phyloP scores from a whole-genome alignment of 2,329 filamentous ascomycete genomes.

The Colletotrichum chlorophyti region DNA sequence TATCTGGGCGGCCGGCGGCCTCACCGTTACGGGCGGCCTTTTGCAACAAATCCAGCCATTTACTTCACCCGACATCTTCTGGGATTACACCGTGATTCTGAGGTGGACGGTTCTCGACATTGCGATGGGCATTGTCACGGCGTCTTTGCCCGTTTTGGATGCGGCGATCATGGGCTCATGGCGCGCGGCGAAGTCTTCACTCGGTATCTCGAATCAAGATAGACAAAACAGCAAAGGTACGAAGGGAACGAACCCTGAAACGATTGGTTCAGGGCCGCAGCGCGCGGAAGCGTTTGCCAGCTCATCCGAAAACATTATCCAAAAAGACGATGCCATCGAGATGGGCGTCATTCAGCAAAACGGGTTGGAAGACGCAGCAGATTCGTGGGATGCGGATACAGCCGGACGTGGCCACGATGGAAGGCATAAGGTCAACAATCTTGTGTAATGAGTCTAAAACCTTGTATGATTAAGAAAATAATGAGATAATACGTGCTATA shows the following conservation, averaged over 20 bases:
- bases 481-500: background rate
- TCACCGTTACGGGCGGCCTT: conserved; percentile 35
- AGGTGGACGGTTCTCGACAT: conserved; percentile 37
- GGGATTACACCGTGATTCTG: conserved; percentile 32
- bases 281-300: conserved; percentile 3
- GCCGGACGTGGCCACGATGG: background rate
- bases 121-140: conserved; percentile 36
- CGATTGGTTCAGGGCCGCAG: background rate
- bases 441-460: background rate
- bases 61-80: conserved; percentile 17
- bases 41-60: conserved; percentile 32
- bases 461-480: background rate
- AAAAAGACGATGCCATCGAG: conserved; percentile 8
- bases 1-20: conserved; percentile 37
- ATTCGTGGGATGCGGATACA: no score
- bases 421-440: background rate
- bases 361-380: no score
- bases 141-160: conserved; percentile 38
- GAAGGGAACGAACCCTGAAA: background rate
- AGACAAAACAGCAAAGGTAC: conserved; percentile 1
- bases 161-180: conserved; percentile 29
- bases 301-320: conserved; percentile 12
- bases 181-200: conserved; percentile 11
- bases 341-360: conserved; percentile 6
- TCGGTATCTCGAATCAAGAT: conserved; percentile 2